A percentile compares a stretch with the other conserved stretches of the same genome.
Conservation (phyloP, 2,329 filamentous ascomycete species). For the Neofusicoccum ribis region DNA sequence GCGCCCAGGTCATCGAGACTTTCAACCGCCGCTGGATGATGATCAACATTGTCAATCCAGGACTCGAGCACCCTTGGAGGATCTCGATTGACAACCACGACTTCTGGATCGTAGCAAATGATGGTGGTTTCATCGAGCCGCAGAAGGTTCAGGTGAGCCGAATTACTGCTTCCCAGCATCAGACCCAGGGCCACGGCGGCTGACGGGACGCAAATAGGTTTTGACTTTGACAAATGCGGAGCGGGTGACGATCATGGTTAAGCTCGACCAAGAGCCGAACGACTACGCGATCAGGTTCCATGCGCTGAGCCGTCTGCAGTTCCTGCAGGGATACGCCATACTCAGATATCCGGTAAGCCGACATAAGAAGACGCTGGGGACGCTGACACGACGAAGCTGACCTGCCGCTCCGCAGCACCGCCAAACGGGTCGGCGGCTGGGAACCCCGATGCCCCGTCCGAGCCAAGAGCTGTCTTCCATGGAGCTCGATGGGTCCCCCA, state of each 20-base stretch:
- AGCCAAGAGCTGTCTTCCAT: constrained; percentile 17
- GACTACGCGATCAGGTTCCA: constrained; percentile 25
- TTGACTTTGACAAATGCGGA: constrained; percentile 23
- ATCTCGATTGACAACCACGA: constrained; percentile 25
- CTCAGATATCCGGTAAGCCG: constrained; percentile 21
- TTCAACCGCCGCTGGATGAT: constrained; percentile 22
- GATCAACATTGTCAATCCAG: constrained; percentile 23
- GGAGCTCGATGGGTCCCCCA: constrained; percentile 22
- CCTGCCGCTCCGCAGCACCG: constrained; percentile 15
- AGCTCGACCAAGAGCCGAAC: constrained; percentile 21
- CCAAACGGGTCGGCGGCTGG: constrained; percentile 8
- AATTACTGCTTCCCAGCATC: not conserved
- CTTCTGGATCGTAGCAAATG: constrained; percentile 25
- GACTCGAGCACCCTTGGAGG: constrained; percentile 23
- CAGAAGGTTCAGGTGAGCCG: constrained; percentile 19
- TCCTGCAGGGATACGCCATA: constrained; percentile 23
- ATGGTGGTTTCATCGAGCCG: constrained; percentile 24
- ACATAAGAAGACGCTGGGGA: not conserved
- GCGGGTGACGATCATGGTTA: constrained; percentile 23
- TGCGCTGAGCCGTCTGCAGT: constrained; percentile 22
- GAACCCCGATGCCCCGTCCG: constrained; percentile 22
- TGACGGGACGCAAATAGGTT: constrained; percentile 7
- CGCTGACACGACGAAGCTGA: not conserved
- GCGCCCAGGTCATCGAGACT: constrained; percentile 21
- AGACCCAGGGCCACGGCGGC: not conserved